Conservation (phyloP, 164 flowering plant species). For the Aristolochia contorta region DNA sequence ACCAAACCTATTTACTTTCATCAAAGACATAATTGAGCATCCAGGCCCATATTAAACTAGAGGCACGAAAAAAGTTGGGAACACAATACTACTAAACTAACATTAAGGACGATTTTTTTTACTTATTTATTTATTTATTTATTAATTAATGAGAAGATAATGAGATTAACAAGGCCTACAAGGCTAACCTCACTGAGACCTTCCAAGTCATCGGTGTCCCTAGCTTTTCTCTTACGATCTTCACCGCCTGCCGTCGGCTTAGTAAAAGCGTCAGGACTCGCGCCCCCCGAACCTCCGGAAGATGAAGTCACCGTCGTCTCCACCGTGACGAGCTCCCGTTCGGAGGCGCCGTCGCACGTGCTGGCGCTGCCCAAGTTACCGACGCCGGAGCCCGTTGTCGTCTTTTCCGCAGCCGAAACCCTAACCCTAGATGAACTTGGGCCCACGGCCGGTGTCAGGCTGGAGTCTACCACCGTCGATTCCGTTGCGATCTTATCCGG, state of each 20-base stretch:
- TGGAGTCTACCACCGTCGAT: conserved; percentile 52
- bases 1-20: no score
- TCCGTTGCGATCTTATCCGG: conserved; percentile 21
- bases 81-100: background rate
- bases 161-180: background rate
- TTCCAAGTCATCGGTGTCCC: conserved; percentile 46
- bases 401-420: conserved; percentile 16
- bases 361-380: conserved; percentile 12
- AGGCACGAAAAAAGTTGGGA: no score
- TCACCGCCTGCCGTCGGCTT: conserved; percentile 20
- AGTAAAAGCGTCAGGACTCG: conserved; percentile 12
- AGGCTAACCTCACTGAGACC: conserved; percentile 53
- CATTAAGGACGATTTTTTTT: background rate
- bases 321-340: conserved; percentile 5
- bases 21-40: no score
- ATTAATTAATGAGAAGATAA: background rate
- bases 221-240: conserved; percentile 52
- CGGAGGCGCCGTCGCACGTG: conserved; percentile 4
- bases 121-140: background rate
- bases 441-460: conserved; percentile 29
- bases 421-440: conserved; percentile 5
- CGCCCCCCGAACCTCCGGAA: conserved; percentile 39
- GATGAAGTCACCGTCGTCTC: conserved; percentile 47
- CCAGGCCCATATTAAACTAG: background rate
- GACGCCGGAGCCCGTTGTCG: conserved; percentile 5